Evolutionary conservation across 768 basidiomycete species (phyloP).

Genomic region (Collybia nuda): DNA sequence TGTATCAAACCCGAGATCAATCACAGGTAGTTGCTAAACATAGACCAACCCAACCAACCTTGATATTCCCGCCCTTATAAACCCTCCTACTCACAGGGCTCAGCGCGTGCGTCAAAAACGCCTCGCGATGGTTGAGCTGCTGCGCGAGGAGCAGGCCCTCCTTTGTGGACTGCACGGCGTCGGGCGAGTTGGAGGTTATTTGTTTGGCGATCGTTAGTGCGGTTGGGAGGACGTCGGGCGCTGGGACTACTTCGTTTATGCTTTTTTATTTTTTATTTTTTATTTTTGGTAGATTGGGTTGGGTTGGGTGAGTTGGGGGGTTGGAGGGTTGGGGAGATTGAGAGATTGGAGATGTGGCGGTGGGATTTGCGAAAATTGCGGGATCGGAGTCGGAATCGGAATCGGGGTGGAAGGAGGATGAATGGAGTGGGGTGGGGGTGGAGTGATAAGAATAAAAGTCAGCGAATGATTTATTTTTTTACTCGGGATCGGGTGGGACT

Average conservation of each 20-base stretch:
- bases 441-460: constrained; percentile 1
- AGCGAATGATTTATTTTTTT: too few relatives aligned
- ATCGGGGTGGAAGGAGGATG: too few relatives aligned
- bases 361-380: too few relatives aligned
- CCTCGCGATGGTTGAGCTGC: constrained; percentile 49
- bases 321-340: too few relatives aligned
- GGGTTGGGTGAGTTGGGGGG: too few relatives aligned
- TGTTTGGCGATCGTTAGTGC: constrained; percentile 63
- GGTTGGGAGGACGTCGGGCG: constrained; percentile 50
- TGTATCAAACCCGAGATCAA: constrained; percentile 24
- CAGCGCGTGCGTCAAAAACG: constrained; percentile 43
- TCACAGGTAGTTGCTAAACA: too few relatives aligned
- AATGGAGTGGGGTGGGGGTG: too few relatives aligned
- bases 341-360: too few relatives aligned
- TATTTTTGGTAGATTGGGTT: constrained; percentile 9
- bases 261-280: too few relatives aligned
- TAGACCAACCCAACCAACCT: constrained; percentile 38
- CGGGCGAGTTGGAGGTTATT: constrained; percentile 70
- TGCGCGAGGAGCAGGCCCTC: constrained; percentile 60
- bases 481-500: too few relatives aligned
- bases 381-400: too few relatives aligned
- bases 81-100: constrained; percentile 50
- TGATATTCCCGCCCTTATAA: constrained; percentile 68
- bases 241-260: constrained; percentile 70
- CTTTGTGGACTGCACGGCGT: constrained; percentile 78